phyloP scores from a whole-genome alignment of 441 rosid genomes.

The Populus hybrid region DNA sequence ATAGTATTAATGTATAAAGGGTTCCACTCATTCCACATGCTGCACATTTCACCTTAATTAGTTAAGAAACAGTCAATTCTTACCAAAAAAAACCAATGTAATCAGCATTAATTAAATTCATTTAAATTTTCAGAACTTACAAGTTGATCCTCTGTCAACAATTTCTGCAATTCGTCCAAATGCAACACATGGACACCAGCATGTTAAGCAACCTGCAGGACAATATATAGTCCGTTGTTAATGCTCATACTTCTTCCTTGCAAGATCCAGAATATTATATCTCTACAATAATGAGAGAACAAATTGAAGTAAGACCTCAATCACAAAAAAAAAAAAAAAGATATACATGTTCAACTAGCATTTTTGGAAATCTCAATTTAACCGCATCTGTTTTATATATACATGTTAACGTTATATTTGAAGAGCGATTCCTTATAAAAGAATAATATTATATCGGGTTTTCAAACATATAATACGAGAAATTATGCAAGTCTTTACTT shows the following conservation, averaged over 20 bases:
- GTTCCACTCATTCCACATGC: slow-evolving; percentile 36
- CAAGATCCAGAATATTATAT: neutral
- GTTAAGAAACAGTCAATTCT: neutral
- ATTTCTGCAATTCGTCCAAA: slow-evolving; percentile 73
- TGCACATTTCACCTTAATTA: neutral
- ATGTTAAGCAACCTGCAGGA: slow-evolving; percentile 50
- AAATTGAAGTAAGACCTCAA: no score
- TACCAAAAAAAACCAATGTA: neutral
- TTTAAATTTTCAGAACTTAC: slow-evolving; percentile 14
- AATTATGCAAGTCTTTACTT: no score
- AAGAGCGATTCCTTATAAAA: no score
- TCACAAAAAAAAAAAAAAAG: no score
- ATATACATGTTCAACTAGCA: no score
- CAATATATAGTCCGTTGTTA: neutral
- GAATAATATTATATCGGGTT: no score
- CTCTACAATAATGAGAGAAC: neutral
- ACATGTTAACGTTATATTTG: no score
- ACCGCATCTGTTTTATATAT: no score
- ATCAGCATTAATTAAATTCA: neutral
- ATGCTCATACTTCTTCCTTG: neutral
- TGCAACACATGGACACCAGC: slow-evolving; percentile 62
- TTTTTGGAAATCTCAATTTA: no score
- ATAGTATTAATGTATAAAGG: slow-evolving; percentile 24
- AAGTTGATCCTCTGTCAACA: slow-evolving; percentile 42
- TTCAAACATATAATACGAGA: no score